Base-by-base conservation (phyloP, 2,329 filamentous ascomycete genomes). In the Apiospora hydei region DNA sequence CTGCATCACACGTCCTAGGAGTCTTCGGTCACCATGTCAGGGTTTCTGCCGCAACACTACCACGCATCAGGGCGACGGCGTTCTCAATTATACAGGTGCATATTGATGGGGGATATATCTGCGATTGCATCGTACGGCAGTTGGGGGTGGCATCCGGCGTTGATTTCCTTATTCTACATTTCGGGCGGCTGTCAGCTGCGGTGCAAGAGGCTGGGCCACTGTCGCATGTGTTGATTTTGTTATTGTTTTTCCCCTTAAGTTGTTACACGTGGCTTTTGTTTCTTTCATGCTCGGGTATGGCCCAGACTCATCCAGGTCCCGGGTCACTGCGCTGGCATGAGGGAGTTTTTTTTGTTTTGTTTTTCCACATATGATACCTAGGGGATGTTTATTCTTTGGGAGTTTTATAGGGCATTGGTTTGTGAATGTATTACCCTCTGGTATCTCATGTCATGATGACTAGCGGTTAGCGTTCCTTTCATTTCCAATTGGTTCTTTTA, bases 1-100 rank as follows among this genome's bases (percentile, higher is more conserved):
- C 34, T 41, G 18, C 57, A 24, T 72, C 75, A 74, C 74, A 75
- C 70, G 72, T 75, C 41, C 72, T 74, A 77, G 75, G 73, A 73
- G 76, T 24, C 57, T 41, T 34, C 8, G 18, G 21, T 41, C 57
- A 64, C 41, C 21, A 64, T 41, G 57, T 41, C 18, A 18, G 34
- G n/a, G 57, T 41, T 41, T 38, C 34, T 41, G 57, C 57, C 30
- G 34, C 18, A 64, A 7, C 57, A 64, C 57, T n/a, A 64, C 34
- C 57, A 64, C 53, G 53, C 57, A 64, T 41, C 30, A 64, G 57
- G 57, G 34, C 34, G 30, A n/a, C 18, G 57, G 57, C 57, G 57
- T 64, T 64, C 30, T 64, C 30, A 14, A 38, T 64, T 64, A 64
- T 64, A 64, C 57, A 64, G 57, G 57, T 41, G 57, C 57, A 64